Base-by-base conservation (phyloP, 1,284 basidiomycete genomes). In the Wolfiporia cocos region DNA sequence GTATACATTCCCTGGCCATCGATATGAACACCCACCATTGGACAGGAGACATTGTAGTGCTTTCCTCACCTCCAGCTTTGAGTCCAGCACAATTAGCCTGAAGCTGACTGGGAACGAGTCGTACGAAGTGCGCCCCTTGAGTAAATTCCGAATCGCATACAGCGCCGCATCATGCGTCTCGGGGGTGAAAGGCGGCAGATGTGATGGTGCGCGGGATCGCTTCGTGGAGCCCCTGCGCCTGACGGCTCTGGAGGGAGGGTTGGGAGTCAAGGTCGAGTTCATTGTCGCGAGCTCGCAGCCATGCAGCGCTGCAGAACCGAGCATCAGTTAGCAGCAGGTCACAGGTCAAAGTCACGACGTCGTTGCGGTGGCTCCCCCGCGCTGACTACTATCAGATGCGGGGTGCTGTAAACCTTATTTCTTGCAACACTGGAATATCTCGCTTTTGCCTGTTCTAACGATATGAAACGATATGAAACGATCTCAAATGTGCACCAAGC, bases 91-190 rank as follows among this genome's bases (percentile, higher is more conserved):
- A 58, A 99, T 97, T 53, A 99, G 74, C 51, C 96, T 77, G 67
- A 95, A 99, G 66, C 86, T 90, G 67, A 97, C 90, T 14, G 94
- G 94, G 53, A 97, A 93, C 20, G 93, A 92, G 64, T 98, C 94
- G 68, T 98, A 98, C 49, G 83, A 84, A 29, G 85, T 91, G 49
- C 90, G 78, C 43, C 84, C 81, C 56, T 81, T 86, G 63, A 98
- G 81, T 64, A 93, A 91, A 42, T 71, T 69, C 38, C 94, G 79
- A 52, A 97, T 91, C 34, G 81, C 71, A 43, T 76, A 67, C 46
- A 98, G 67, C 2, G 91, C 91, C 15, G 75, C 69, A 49, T 89
- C 76, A 57, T 93, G 90, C 12, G 70, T 64, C 37, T 86, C 84
- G 46, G 73, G 76, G 41, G 71, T 68, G n/a, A 59, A 44, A 1